These are phyloP conservation scores for Knoxdaviesia capensis DNA, from an alignment of 2,329 filamentous ascomycete species.

Conservation along the genomic window DNA sequence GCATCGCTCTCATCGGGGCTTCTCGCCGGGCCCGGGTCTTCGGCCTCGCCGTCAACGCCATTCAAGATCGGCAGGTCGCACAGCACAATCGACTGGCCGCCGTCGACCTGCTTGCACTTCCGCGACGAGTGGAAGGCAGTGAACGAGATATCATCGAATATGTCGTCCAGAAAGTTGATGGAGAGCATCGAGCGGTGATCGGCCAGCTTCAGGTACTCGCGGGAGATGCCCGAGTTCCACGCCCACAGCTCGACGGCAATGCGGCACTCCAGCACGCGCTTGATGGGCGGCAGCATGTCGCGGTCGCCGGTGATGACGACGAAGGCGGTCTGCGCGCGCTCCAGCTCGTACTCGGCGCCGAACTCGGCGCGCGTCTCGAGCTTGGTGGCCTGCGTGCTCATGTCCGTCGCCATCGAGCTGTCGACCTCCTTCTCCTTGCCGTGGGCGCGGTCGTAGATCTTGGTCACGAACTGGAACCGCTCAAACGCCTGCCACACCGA, in stretches of 20 bases:
- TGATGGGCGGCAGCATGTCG: conserved; percentile 9
- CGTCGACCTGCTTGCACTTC: conserved; percentile 1
- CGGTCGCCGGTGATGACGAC: conserved; percentile 9
- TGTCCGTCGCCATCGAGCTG: conserved; percentile 8
- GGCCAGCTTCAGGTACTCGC: conserved; percentile 4
- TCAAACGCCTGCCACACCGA: conserved; percentile 7
- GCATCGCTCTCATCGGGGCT: too few relatives aligned
- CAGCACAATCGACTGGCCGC: conserved; percentile 1
- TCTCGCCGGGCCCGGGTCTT: too few relatives aligned
- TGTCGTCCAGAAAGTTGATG: conserved; percentile 1
- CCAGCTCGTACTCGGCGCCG: not conserved
- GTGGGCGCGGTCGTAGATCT: conserved; percentile 7
- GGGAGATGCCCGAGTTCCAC: conserved; percentile 8
- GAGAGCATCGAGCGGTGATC: not conserved
- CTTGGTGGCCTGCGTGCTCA: conserved; percentile 5
- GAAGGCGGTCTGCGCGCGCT: conserved; percentile 6
- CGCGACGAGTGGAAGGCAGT: conserved; percentile 4
- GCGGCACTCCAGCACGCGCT: conserved; percentile 3
- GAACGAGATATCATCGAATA: conserved; percentile 3
- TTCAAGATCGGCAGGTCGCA: not conserved
- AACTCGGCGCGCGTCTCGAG: conserved; percentile 3
- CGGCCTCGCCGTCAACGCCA: not conserved
- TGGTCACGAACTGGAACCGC: conserved; percentile 5
- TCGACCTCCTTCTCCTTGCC: conserved; percentile 11
- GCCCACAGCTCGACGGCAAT: conserved; percentile 11